These are phyloP conservation scores for Yamadazyma buinensis DNA, from an alignment of 1,139 yeast genomes.

Conservation along the genomic window DNA sequence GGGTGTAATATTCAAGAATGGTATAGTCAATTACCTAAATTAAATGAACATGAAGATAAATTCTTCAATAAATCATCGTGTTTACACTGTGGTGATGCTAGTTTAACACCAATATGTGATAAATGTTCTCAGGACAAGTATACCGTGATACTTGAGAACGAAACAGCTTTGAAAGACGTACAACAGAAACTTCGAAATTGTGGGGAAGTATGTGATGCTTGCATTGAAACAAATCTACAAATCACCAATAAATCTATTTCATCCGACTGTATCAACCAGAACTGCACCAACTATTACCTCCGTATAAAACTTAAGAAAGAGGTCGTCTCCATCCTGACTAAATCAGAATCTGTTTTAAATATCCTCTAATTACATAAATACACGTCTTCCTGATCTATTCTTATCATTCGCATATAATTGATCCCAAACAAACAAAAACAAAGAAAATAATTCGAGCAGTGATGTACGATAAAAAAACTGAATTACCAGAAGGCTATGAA, in stretches of 20 bases:
- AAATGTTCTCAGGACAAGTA: slow-evolving; percentile 20
- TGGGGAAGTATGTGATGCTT: slow-evolving; percentile 21
- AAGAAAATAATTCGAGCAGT: no score
- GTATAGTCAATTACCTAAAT: slow-evolving; percentile 68
- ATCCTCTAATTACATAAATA: no score
- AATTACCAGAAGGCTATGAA: slow-evolving; percentile 49
- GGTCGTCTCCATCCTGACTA: not conserved
- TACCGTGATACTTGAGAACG: slow-evolving; percentile 17
- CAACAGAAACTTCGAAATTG: slow-evolving; percentile 13
- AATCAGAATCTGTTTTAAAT: not conserved
- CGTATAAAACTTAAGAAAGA: slow-evolving; percentile 4
- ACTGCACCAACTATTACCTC: slow-evolving; percentile 23
- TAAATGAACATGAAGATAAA: slow-evolving; percentile 1
- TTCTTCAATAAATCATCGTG: slow-evolving; percentile 18
- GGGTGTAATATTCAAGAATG: slow-evolving; percentile 80
- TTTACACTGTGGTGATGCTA: slow-evolving; percentile 20
- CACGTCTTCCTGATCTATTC: no score
- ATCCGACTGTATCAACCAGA: slow-evolving; percentile 26
- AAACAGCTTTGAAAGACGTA: slow-evolving; percentile 15
- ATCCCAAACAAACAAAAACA: no score
- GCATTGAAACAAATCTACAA: slow-evolving; percentile 21
- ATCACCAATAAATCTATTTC: slow-evolving; percentile 12
- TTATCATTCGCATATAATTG: no score
- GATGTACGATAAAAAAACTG: slow-evolving; percentile 10
- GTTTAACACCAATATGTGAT: slow-evolving; percentile 16